A percentile compares a stretch with the other conserved stretches of the same genome.
Evolutionary conservation across 345 rosid species (phyloP).

Genomic region (Theobroma cacao): DNA sequence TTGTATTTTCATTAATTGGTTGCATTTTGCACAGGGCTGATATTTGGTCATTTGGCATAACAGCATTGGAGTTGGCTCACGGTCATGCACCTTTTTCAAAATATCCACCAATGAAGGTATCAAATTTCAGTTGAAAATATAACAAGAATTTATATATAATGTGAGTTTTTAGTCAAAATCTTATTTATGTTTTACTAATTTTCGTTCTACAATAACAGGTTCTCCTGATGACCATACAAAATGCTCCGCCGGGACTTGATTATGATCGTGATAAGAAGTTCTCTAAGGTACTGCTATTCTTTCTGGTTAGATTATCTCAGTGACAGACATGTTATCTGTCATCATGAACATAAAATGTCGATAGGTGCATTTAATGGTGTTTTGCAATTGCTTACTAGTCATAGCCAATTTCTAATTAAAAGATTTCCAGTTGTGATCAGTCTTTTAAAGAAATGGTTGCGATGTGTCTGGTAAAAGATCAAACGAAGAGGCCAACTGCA

Average conservation of each 20-base stretch:
- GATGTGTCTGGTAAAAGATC: slow-evolving; percentile 99
- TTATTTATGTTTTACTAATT: not conserved
- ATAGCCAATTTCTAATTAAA: slow-evolving; percentile 65
- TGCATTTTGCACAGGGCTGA: slow-evolving; percentile 74
- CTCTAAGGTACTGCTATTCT: slow-evolving; percentile 89
- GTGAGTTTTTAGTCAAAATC: not conserved
- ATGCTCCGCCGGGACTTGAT: slow-evolving; percentile 98
- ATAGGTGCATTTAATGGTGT: slow-evolving; percentile 5
- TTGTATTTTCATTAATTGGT: slow-evolving; percentile 22
- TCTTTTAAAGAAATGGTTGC: slow-evolving; percentile 99
- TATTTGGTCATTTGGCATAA: slow-evolving; percentile 98
- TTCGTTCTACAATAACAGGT: slow-evolving; percentile 44
- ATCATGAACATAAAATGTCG: not conserved
- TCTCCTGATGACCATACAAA: slow-evolving; percentile 96
- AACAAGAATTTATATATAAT: not conserved
- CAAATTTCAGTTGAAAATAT: not conserved
- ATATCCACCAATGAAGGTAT: slow-evolving; percentile 99
- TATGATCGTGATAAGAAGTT: slow-evolving; percentile 97
- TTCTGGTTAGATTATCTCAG: slow-evolving; percentile 43
- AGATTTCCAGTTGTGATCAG: slow-evolving; percentile 93
- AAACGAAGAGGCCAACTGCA: slow-evolving; percentile 94
- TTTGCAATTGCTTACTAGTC: slow-evolving; percentile 6
- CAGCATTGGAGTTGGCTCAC: slow-evolving; percentile 97
- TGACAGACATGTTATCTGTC: not conserved
- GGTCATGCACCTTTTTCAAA: slow-evolving; percentile 99